Percentiles rank a stretch among this genome's conserved stretches.
These are phyloP conservation scores for Clavispora vitiphila DNA, from an alignment of 805 yeast species.

Conservation along the genomic window DNA sequence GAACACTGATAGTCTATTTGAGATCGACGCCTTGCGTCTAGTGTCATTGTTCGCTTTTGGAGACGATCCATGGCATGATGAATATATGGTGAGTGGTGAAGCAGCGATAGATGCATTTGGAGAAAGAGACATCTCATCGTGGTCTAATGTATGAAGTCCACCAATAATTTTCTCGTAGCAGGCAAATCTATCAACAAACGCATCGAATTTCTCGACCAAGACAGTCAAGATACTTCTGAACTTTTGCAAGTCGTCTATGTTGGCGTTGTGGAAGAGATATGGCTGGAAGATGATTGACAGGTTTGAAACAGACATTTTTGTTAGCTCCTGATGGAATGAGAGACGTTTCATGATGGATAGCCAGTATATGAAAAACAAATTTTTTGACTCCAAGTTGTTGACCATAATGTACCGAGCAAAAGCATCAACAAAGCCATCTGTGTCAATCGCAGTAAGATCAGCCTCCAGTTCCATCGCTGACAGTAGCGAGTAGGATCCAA, in stretches of 20 bases:
- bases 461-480: conserved; percentile 4
- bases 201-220: conserved; percentile 15
- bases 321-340: conserved; percentile 13
- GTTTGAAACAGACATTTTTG: conserved; percentile 26
- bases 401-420: conserved; percentile 10
- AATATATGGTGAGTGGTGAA: conserved; percentile 13
- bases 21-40: conserved; percentile 14
- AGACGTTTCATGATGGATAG: conserved; percentile 13
- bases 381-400: conserved; percentile 12
- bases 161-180: conserved; percentile 6
- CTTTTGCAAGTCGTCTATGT: conserved; percentile 9
- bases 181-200: conserved; percentile 8
- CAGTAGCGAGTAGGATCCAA: neutral
- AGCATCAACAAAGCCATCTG: conserved; percentile 6
- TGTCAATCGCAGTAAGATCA: conserved; percentile 2
- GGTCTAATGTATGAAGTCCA: conserved; percentile 7
- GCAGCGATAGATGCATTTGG: conserved; percentile 8
- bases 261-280: conserved; percentile 19
- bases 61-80: conserved; percentile 10
- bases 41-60: conserved; percentile 2
- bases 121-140: conserved; percentile 5
- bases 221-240: conserved; percentile 11
- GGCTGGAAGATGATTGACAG: conserved; percentile 30
- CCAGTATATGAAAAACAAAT: conserved; percentile 17
- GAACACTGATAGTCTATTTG: conserved; percentile 14